Conservation (phyloP, 2,329 filamentous ascomycete genomes). For the Penicillium sp. region DNA sequence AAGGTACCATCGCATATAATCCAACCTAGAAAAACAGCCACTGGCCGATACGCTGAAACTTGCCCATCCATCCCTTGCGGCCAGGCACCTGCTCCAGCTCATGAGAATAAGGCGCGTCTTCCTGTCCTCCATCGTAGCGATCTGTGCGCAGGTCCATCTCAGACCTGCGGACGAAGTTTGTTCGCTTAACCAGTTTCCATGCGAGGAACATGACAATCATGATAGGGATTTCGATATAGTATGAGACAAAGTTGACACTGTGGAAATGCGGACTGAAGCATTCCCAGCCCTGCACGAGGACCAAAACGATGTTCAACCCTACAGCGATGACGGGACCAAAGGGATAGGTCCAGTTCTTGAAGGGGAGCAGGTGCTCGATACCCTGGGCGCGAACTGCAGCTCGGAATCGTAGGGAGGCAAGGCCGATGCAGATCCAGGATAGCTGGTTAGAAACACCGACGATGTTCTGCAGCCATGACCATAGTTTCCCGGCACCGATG, state of each 20-base stretch:
- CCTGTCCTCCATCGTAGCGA: slow-evolving; percentile 33
- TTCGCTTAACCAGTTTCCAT: slow-evolving; percentile 52
- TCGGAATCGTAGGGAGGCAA: slow-evolving; percentile 62
- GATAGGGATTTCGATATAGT: slow-evolving; percentile 58
- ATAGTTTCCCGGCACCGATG: slow-evolving; percentile 60
- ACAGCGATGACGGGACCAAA: slow-evolving; percentile 56
- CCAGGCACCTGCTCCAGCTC: slow-evolving; percentile 20
- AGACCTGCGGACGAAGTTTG: slow-evolving; percentile 42
- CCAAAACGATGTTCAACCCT: slow-evolving; percentile 54
- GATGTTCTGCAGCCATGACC: slow-evolving; percentile 63
- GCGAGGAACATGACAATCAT: slow-evolving; percentile 53
- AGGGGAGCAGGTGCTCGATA: slow-evolving; percentile 58
- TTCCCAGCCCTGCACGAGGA: slow-evolving; percentile 57
- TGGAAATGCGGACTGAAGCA: slow-evolving; percentile 58
- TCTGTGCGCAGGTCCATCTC: slow-evolving; percentile 52
- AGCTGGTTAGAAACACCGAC: slow-evolving; percentile 65
- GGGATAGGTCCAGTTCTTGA: slow-evolving; percentile 64
- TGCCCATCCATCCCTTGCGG: slow-evolving; percentile 14
- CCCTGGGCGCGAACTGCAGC: slow-evolving; percentile 53
- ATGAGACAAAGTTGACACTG: slow-evolving; percentile 58
- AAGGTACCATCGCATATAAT: slow-evolving; percentile 6
- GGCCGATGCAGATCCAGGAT: slow-evolving; percentile 58
- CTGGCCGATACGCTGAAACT: slow-evolving; percentile 32
- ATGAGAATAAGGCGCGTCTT: slow-evolving; percentile 24
- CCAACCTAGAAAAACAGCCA: slow-evolving; percentile 37